Base-by-base conservation (phyloP, 106 monocot genomes). In the Allium fistulosum region DNA sequence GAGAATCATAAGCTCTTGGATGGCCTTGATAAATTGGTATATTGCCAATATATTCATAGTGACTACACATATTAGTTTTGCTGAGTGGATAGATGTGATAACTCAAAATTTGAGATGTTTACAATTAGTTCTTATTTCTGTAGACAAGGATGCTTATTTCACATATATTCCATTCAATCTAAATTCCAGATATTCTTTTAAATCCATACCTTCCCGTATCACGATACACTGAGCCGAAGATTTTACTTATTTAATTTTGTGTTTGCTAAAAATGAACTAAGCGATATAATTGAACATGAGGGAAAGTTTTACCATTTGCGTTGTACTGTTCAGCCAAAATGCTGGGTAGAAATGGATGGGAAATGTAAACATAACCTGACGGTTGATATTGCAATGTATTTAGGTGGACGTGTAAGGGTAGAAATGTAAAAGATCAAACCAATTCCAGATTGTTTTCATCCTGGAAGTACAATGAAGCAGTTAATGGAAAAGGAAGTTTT, bases 331-430 rank as follows among this genome's bases (percentile, higher is more conserved):
- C 46, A 7, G 11, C 15, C 15, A 55, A 12, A 55, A 55, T 12
- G 15, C 53, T 8, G 53, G 15, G 15, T 55, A 15, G 45, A 26
- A 46, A 71, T 64, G 64, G 6, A 26, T 52, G 7, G 9, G 22
- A 3, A 22, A 66, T 52, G 2, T 52, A 18, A 13, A 66, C 26
- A 11, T 6, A 60, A 16, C 58, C 62, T 51, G 59, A 60, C 15
- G 46, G 8, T 71, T 67, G 17, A 46, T 74, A 28, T 68, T 61
- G 61, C 12, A 7, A 67, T 66, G 37, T 14, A 9, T 62, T 17
- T 62, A 82, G 83, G 67, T 72, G 61, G 57, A 58, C 58, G 14
- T 56, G 59, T 63, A 72, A 62, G 68, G 72, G 60, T 66, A 28
- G 26, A 51, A 79, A 68, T 28, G 65, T 68, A 55, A 69, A 69